phyloP scores from a whole-genome alignment of 1,139 yeast species.

The Candida freyschussii region DNA sequence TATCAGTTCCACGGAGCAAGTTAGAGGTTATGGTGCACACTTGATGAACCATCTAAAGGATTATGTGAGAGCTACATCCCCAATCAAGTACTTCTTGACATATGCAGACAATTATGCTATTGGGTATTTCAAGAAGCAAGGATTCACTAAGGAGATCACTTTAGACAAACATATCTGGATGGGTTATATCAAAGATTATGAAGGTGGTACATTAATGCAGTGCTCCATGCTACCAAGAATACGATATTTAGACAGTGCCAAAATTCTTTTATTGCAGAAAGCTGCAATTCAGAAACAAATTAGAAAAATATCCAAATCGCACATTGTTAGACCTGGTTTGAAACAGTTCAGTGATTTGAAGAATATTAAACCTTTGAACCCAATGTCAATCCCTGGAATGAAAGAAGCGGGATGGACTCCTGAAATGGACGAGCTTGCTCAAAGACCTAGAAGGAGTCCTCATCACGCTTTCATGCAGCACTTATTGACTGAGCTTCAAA shows the following conservation, averaged over 20 bases:
- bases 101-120: conserved; percentile 99
- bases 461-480: conserved; percentile 94
- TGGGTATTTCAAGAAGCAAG: conserved; percentile 97
- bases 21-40: conserved; percentile 97
- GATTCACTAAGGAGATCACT: conserved; percentile 91
- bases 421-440: conserved; percentile 95
- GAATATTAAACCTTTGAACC: conserved; percentile 53
- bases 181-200: conserved; percentile 98
- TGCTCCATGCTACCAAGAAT: conserved; percentile 88
- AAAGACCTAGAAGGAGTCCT: conserved; percentile 90
- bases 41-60: conserved; percentile 96
- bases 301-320: conserved; percentile 71
- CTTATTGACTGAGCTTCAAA: conserved; percentile 78
- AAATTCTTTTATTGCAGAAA: conserved; percentile 78
- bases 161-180: conserved; percentile 87
- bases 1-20: conserved; percentile 94
- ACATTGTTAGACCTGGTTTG: conserved; percentile 78
- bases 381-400: conserved; percentile 80
- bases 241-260: conserved; percentile 84
- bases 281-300: conserved; percentile 89
- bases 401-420: conserved; percentile 97
- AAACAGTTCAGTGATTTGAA: conserved; percentile 58
- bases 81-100: conserved; percentile 82
- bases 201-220: conserved; percentile 98
- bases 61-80: conserved; percentile 85